phyloP scores from a whole-genome alignment of 2,329 filamentous ascomycete genomes.

The Fusarium napiforme region DNA sequence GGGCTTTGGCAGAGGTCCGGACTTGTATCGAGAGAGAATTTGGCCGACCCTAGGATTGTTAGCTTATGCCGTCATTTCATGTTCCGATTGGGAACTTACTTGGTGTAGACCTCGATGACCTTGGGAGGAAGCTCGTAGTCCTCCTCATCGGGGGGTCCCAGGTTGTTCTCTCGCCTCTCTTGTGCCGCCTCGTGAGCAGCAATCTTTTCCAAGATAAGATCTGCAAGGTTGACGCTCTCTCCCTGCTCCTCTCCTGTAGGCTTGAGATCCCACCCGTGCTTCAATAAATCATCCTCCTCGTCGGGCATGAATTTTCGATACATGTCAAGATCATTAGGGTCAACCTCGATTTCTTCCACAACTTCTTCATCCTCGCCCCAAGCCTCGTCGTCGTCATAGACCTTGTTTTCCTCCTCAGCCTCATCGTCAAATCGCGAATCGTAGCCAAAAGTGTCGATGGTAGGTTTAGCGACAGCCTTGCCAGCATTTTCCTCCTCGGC shows the following conservation, averaged over 20 bases:
- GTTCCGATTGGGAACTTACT: conserved; percentile 60
- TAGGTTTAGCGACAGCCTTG: conserved; percentile 54
- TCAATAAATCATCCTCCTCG: conserved; percentile 78
- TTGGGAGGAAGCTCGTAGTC: conserved; percentile 89
- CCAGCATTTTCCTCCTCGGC: conserved; percentile 77
- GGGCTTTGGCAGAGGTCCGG: conserved; percentile 94
- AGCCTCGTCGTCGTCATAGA: conserved; percentile 67
- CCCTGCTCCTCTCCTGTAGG: conserved; percentile 58
- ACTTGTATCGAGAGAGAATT: conserved; percentile 92
- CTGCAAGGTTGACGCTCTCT: conserved; percentile 82
- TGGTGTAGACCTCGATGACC: conserved; percentile 92
- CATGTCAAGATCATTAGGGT: conserved; percentile 86
- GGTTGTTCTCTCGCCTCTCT: conserved; percentile 50
- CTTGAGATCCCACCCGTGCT: conserved; percentile 68
- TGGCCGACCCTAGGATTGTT: conserved; percentile 73
- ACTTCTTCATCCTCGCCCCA: conserved; percentile 84
- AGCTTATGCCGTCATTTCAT: neutral
- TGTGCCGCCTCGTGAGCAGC: conserved; percentile 85
- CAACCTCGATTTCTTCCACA: conserved; percentile 80
- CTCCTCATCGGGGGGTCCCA: conserved; percentile 77
- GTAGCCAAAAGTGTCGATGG: conserved; percentile 75
- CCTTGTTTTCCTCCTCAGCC: conserved; percentile 56
- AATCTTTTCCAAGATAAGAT: conserved; percentile 94
- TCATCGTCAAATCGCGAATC: conserved; percentile 76
- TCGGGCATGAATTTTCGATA: conserved; percentile 90